Base-by-base conservation (phyloP, 1,139 yeast species). In the Pneumocystis sp. region DNA sequence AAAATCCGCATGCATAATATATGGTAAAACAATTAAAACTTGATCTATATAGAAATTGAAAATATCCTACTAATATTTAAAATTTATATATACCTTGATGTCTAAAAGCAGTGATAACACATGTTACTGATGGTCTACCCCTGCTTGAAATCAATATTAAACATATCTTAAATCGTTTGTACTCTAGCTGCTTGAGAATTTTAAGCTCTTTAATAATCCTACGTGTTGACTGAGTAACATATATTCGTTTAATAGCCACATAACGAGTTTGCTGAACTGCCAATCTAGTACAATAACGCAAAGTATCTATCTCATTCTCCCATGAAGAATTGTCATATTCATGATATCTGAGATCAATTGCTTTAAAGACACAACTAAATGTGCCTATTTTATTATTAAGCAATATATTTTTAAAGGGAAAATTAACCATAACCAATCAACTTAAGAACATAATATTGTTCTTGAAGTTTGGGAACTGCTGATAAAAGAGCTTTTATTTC, bases 291-390 rank as follows among this genome's bases (percentile, higher is more conserved):
- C 57, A 50, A 50, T 50, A 50, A 21, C 57, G 19, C 4, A 25
- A 29, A 8, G 34, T 25, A 50, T 25, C 17, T 25, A 50, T 0
- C 2, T 31, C 34, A 25, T 25, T 50, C 12, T 50, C 57, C 57
- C 57, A 50, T 12, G 57, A 25, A 21, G 57, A 50, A 25, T 50
- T 50, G 4, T 50, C 57, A 50, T 50, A 50, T 50, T 50, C 57
- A 50, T 50, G 57, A 25, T 50, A 50, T 50, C 21, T 50, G 6
- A 50, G 6, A 15, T 50, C 57, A 50, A 50, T 50, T 2, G 68
- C 68, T 39, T 65, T 65, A 21, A 65, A 66, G 17, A 66, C 68
- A 10, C 66, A 57, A 21, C 66, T 64, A 60, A 66, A 66, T 5
- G 66, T 61, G 1, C 68, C 68, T 50, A 19, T 50, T 50, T 12